Evolutionary conservation across 2,329 filamentous ascomycete genomes (phyloP).

Genomic region (Venturiaceae sp.): DNA sequence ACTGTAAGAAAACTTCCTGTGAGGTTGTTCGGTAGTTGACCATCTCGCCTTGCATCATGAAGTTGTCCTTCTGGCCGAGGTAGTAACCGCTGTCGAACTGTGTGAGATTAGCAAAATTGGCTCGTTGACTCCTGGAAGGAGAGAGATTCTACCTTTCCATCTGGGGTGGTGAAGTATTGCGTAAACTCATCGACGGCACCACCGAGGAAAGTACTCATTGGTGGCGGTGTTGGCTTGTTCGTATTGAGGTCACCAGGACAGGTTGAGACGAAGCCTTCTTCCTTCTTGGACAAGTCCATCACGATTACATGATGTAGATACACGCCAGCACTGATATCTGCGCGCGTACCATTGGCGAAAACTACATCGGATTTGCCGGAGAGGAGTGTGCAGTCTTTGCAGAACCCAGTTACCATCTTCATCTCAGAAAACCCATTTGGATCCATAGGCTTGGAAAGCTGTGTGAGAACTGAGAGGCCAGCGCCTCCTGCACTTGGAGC

Average conservation of each 20-base stretch:
- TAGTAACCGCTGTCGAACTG: background rate
- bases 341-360: background rate
- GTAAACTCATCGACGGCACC: too few species aligned
- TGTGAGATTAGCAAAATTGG: background rate
- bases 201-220: background rate
- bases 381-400: constrained; percentile 4
- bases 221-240: too few species aligned
- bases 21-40: background rate
- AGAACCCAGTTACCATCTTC: background rate
- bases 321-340: background rate
- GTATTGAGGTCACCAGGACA: background rate
- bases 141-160: too few species aligned
- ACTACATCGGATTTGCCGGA: background rate
- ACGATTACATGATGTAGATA: constrained; percentile 1
- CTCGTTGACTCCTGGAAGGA: background rate
- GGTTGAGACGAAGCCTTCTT: background rate
- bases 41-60: constrained; percentile 3
- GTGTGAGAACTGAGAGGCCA: background rate
- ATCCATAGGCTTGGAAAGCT: constrained; percentile 1
- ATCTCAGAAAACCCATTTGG: background rate
- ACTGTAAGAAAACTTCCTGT: background rate
- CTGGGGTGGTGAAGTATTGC: too few species aligned
- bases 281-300: background rate
- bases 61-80: background rate
- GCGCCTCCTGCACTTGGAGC: background rate